Evolutionary conservation across 1,139 yeast species (phyloP), one percentile per base, ranked within the genome.

Genomic region (Diutina mesorugosa): DNA sequence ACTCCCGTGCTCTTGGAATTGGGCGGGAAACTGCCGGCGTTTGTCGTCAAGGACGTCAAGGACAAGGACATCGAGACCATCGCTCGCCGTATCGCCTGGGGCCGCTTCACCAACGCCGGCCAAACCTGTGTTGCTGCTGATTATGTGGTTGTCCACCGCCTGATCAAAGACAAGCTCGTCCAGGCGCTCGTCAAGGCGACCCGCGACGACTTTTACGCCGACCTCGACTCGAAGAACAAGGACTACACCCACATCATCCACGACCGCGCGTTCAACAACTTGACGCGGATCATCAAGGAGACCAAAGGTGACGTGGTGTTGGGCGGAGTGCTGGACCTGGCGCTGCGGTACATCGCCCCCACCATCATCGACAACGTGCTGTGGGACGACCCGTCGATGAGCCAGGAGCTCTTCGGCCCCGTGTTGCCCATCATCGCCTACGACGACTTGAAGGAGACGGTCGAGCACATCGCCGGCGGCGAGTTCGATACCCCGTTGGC

Each of bases 101-200:
- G 93, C 45, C 81, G 86, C 61, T 86, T 85, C 64, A 72, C 81
- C 50, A 90, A 89, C 66, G 82, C 86, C 16, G 97, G 97, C 35
- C 97, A 90, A 70, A 84, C 95, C 1, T 90, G 97, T 73, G 89
- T 90, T 52, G 89, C 95, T 1, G 87, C 90, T 9, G 98, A 91
- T 69, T 91, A 90, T 64, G 72, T 87, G 6, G 66, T 90, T 56
- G 85, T 85, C 28, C 90, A 86, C 59, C 80, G 77, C 52, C 71
- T 76, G 1, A 67, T 83, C 28, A 80, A 83, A 62, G 59, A 58
- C 47, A 61, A 55, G 18, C 79, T 89, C 56, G 69, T 83, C 3
- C 64, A 64, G 3, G 74, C 69, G n/a, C 65, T 86, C 18, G 67
- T 72, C 30, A 66, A 70, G 47, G 74, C 78, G 3, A 65, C 83